Percentiles rank a stretch among this genome's conserved stretches.
phyloP scores from a whole-genome alignment of 257 asterid species.

The Gentiana dahurica region DNA sequence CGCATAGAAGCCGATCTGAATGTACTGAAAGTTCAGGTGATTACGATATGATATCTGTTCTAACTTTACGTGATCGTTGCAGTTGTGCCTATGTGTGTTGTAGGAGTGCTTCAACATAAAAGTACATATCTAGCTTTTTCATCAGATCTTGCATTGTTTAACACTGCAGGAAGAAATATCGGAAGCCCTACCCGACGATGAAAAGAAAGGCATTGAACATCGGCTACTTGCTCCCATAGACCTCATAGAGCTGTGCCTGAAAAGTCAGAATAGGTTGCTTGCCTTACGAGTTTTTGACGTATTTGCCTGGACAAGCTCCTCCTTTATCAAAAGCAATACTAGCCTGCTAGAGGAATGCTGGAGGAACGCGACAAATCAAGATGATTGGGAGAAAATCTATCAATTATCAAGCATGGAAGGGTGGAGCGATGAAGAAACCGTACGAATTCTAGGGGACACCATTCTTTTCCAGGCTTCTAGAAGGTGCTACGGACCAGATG shows the following conservation, averaged over 20 bases:
- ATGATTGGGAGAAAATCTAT: conserved; percentile 64
- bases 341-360: conserved; percentile 88
- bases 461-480: conserved; percentile 64
- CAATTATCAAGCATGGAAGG: conserved; percentile 54
- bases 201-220: conserved; percentile 38
- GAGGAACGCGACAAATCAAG: conserved; percentile 88
- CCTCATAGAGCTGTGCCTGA: conserved; percentile 70
- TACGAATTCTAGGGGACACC: conserved; percentile 43
- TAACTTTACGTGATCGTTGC: neutral
- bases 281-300: conserved; percentile 68
- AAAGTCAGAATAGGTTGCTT: conserved; percentile 39
- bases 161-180: conserved; percentile 66
- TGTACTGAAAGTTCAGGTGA: conserved; percentile 77
- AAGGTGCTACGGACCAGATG: conserved; percentile 68
- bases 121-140: neutral
- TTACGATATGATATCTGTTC: neutral
- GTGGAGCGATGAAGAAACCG: conserved; percentile 72
- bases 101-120: too few species aligned
- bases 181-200: conserved; percentile 32
- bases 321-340: conserved; percentile 55
- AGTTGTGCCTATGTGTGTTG: neutral
- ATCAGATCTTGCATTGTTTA: neutral
- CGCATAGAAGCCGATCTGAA: conserved; percentile 87
- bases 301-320: conserved; percentile 80
- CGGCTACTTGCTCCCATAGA: conserved; percentile 70